Base-by-base conservation (phyloP, 1,139 yeast species). In the Pneumocystis oryctolagi region DNA sequence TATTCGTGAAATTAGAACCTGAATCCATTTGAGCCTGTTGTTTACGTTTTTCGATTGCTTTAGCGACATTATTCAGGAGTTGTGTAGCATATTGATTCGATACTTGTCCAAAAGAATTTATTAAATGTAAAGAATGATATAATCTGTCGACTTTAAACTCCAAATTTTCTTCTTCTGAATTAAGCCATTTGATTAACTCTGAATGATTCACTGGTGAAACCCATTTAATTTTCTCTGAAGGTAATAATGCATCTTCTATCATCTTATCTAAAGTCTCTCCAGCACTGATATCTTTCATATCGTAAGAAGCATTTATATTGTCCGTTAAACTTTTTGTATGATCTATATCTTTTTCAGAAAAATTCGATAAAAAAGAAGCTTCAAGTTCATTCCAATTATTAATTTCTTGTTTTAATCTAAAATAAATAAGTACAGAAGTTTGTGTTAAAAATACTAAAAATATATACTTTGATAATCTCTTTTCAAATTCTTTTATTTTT, bases 401-500 rank as follows among this genome's bases (percentile, higher is more conserved):
- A 32, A 9, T 35, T 20, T 47, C n/a, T 5, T 25, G 16, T 16
- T 42, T 18, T 12, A 28, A n/a, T 2, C 39, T 37, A 18, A 5
- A 37, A n/a, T 28, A 14, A 8, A 18, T 32, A 12, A 28, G 9
- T 16, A 20, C 3, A 32, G 1, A n/a, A 58, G 58, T 39, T 42
- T 12, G 34, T 37, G 20, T 53, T 55, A 39, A n/a, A 28, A 34
- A 31, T 62, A 16, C 28, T 20, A 65, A 65, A 64, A 18, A 63
- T 58, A 31, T 34, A 62, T 42, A 61, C 66, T 42, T 64, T 62
- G 6, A 42, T 28, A 47, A 25, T 47, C 12, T 47, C 5, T 8
- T 35, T 63, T 53, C 37, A 62, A 63, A 25, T 40, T 58, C 35
- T 62, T 70, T 58, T 84, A 71, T 66, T 82, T 78, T 47, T 73